Percentiles rank a stretch among this genome's conserved stretches.
phyloP scores from a whole-genome alignment of 2,329 filamentous ascomycete genomes.

The Diaporthe sp. region DNA sequence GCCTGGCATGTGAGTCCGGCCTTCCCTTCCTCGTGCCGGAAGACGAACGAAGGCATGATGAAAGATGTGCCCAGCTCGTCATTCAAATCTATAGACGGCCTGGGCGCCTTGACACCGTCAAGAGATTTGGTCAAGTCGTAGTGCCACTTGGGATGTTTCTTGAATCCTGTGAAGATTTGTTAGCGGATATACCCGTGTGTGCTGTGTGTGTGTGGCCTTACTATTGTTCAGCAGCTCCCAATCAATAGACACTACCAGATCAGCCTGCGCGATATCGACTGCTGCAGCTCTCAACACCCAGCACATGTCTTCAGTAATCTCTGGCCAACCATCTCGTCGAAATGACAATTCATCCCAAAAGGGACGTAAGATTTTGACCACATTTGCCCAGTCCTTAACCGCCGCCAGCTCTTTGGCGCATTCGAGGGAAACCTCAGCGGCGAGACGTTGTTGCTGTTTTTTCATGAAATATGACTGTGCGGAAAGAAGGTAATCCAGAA shows the following conservation, averaged over 20 bases:
- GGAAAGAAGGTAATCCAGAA: constrained; percentile 65
- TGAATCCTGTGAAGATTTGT: constrained; percentile 61
- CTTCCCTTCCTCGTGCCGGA: constrained; percentile 43
- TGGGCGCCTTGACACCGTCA: constrained; percentile 61
- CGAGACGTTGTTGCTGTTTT: constrained; percentile 66
- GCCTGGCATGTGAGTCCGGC: constrained; percentile 72
- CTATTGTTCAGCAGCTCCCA: constrained; percentile 75
- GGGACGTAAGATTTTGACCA: constrained; percentile 67
- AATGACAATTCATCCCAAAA: constrained; percentile 72
- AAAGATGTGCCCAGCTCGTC: constrained; percentile 68
- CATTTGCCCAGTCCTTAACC: constrained; percentile 65
- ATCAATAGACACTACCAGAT: constrained; percentile 72
- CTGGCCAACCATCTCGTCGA: constrained; percentile 71
- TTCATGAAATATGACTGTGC: constrained; percentile 69
- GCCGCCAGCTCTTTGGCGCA: constrained; percentile 69
- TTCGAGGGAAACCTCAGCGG: constrained; percentile 70
- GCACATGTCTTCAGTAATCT: constrained; percentile 71
- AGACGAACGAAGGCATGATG: constrained; percentile 58
- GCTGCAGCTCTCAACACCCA: constrained; percentile 74
- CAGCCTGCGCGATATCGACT: constrained; percentile 63
- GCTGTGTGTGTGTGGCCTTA: constrained; percentile 54
- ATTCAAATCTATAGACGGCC: constrained; percentile 65
- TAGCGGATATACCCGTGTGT: constrained; percentile 39
- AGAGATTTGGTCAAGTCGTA: constrained; percentile 73
- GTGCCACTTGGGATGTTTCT: constrained; percentile 68